These are phyloP conservation scores for Sclerotinia subarctica DNA, from an alignment of 2,329 filamentous ascomycete genomes.

Conservation along the genomic window DNA sequence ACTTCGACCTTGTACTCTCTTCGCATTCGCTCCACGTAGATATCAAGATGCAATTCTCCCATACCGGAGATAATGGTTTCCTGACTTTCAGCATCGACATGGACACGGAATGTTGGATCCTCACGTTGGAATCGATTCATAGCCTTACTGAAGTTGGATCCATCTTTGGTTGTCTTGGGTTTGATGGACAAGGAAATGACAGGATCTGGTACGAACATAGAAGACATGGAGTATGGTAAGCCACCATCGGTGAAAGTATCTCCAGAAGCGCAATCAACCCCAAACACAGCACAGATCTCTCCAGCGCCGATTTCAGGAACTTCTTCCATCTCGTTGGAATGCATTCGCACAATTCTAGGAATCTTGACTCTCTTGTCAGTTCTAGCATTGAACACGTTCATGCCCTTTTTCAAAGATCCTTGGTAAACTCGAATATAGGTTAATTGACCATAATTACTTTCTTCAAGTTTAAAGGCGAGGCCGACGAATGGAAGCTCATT, in stretches of 20 bases:
- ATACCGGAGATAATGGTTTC: constrained; percentile 98
- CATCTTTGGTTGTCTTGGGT: constrained; percentile 89
- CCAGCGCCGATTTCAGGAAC: constrained; percentile 88
- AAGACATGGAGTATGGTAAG: constrained; percentile 91
- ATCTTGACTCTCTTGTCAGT: constrained; percentile 96
- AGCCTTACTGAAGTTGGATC: constrained; percentile 93
- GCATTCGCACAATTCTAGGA: constrained; percentile 97
- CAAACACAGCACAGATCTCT: constrained; percentile 98
- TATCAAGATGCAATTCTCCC: constrained; percentile 95
- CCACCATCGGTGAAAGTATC: constrained; percentile 96
- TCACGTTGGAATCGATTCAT: constrained; percentile 99
- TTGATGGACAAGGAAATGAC: constrained; percentile 98
- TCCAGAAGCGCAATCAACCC: constrained; percentile 94
- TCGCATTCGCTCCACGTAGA: constrained; percentile 95
- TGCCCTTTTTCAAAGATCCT: constrained; percentile 81
- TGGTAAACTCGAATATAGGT: constrained; percentile 99
- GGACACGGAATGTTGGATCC: constrained; percentile 94
- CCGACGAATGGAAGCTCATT: constrained; percentile 92
- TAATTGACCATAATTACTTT: constrained; percentile 96
- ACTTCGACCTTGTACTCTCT: constrained; percentile 97
- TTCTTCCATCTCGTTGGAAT: constrained; percentile 99
- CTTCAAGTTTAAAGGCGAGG: constrained; percentile 96
- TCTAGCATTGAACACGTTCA: constrained; percentile 88
- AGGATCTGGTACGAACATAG: constrained; percentile 96
- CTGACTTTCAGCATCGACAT: constrained; percentile 86